phyloP scores from a whole-genome alignment of 345 rosid species.

The Capsella bursapastoris region DNA sequence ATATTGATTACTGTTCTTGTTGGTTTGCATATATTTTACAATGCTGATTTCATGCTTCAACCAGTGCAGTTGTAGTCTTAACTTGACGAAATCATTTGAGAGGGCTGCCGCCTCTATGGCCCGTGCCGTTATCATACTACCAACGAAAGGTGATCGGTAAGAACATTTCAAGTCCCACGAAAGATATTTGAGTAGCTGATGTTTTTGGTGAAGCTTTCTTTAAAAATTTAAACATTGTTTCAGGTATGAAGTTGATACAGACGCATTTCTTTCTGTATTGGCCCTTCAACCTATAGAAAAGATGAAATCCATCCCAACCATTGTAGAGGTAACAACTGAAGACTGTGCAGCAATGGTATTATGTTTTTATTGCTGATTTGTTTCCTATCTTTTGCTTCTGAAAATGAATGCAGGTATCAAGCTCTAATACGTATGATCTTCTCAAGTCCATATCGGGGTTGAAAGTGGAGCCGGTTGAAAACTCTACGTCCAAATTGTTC shows the following conservation, averaged over 20 bases:
- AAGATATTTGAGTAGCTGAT: background rate
- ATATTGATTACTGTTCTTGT: background rate
- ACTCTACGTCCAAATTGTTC: slow-evolving; percentile 85
- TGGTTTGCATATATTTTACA: background rate
- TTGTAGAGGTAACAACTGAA: slow-evolving; percentile 75
- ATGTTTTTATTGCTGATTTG: slow-evolving; percentile 6
- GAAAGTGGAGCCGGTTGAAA: slow-evolving; percentile 93
- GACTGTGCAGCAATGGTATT: slow-evolving; percentile 23
- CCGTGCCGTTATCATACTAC: slow-evolving; percentile 87
- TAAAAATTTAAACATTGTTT: slow-evolving; percentile 31
- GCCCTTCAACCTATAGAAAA: slow-evolving; percentile 85
- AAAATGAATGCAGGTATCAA: slow-evolving; percentile 70
- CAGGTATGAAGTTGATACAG: slow-evolving; percentile 93
- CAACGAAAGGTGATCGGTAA: slow-evolving; percentile 84
- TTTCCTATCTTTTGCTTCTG: slow-evolving; percentile 16
- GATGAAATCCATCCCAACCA: slow-evolving; percentile 79
- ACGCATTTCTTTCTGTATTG: slow-evolving; percentile 88
- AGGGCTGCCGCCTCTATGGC: slow-evolving; percentile 89
- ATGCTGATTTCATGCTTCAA: slow-evolving; percentile 40
- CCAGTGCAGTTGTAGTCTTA: slow-evolving; percentile 88
- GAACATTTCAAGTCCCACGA: background rate
- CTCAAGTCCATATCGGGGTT: slow-evolving; percentile 84
- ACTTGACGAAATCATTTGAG: slow-evolving; percentile 86
- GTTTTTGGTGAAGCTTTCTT: no score
- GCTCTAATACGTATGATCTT: slow-evolving; percentile 74